Evolutionary conservation across 345 rosid species (phyloP).

Genomic region (Tarenaya hassleriana): DNA sequence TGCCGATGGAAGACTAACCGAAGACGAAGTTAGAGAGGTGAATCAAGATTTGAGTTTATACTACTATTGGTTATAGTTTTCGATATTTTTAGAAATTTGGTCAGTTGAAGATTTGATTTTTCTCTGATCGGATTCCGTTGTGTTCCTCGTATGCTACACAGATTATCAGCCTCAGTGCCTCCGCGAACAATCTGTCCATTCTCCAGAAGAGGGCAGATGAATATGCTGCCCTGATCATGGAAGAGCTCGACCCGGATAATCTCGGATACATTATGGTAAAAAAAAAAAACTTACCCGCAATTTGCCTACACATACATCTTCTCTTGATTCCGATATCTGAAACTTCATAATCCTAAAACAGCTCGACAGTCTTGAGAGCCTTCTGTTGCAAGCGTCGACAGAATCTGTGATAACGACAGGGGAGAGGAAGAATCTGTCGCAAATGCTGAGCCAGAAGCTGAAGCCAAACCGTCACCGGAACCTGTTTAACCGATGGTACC

Average conservation of each 20-base stretch:
- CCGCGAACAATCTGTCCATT: conserved; percentile 59
- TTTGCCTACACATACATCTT: background rate
- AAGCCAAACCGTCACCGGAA: conserved; percentile 45
- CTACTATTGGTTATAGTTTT: too few species aligned
- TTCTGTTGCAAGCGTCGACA: conserved; percentile 51
- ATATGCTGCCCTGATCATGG: conserved; percentile 78
- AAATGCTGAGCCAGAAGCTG: conserved; percentile 74
- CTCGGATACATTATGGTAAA: conserved; percentile 71
- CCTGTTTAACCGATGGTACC: conserved; percentile 39
- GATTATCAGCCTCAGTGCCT: conserved; percentile 74
- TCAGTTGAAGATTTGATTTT: background rate
- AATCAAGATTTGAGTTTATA: background rate
- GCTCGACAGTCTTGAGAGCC: conserved; percentile 61
- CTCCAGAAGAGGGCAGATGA: conserved; percentile 74
- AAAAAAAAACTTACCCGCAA: background rate
- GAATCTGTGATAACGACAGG: conserved; percentile 41
- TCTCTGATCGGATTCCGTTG: background rate
- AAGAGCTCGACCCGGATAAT: conserved; percentile 70
- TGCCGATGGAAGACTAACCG: conserved; percentile 77
- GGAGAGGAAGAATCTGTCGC: conserved; percentile 59
- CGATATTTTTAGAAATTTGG: too few species aligned
- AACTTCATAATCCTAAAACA: conserved; percentile 23
- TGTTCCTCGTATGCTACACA: conserved; percentile 19
- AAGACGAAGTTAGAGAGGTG: conserved; percentile 71
- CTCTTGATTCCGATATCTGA: background rate